A percentile compares a stretch with the other conserved stretches of the same genome.
Evolutionary conservation across 352 stramenopile genomes (phyloP).

Genomic region (Phytophthora ohioensis): DNA sequence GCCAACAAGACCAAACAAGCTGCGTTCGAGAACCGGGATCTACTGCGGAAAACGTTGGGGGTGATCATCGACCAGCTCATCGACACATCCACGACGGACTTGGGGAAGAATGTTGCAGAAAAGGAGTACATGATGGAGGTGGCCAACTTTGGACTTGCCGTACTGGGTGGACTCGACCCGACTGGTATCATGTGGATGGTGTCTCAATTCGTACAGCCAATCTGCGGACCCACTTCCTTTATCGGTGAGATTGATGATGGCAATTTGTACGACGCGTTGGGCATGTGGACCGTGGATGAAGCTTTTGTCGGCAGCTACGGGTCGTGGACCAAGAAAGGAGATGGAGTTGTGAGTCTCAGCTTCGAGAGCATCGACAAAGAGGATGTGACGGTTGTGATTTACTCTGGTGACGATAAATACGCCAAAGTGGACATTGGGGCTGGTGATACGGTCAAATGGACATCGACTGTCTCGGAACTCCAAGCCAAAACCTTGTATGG

Average conservation of each 20-base stretch:
- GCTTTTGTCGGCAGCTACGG: slow-evolving; percentile 34
- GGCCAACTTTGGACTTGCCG: slow-evolving; percentile 26
- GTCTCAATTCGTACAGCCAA: slow-evolving; percentile 37
- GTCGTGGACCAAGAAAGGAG: slow-evolving; percentile 27
- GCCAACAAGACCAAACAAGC: slow-evolving; percentile 14
- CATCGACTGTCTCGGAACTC: slow-evolving; percentile 25
- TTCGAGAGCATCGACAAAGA: slow-evolving; percentile 32
- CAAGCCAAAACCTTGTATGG: slow-evolving; percentile 53
- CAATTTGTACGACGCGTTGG: slow-evolving; percentile 36
- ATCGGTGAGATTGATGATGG: slow-evolving; percentile 57
- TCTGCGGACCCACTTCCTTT: slow-evolving; percentile 42
- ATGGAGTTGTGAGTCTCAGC: slow-evolving; percentile 18
- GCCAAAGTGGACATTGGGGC: slow-evolving; percentile 40
- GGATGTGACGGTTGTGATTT: slow-evolving; percentile 46
- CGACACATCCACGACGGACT: slow-evolving; percentile 29
- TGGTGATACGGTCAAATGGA: slow-evolving; percentile 25
- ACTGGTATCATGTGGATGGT: slow-evolving; percentile 38
- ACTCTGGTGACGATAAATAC: slow-evolving; percentile 42
- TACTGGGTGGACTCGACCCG: slow-evolving; percentile 36
- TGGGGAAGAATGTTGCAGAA: slow-evolving; percentile 9
- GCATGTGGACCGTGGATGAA: slow-evolving; percentile 32
- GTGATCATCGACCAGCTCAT: slow-evolving; percentile 9
- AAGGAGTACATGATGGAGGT: slow-evolving; percentile 23
- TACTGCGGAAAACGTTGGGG: slow-evolving; percentile 38
- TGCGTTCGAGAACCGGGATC: slow-evolving; percentile 41